A percentile compares a stretch with the other conserved stretches of the same genome.
Conservation (phyloP, 176 grass and related monocot species). For the Avena atlantica region DNA sequence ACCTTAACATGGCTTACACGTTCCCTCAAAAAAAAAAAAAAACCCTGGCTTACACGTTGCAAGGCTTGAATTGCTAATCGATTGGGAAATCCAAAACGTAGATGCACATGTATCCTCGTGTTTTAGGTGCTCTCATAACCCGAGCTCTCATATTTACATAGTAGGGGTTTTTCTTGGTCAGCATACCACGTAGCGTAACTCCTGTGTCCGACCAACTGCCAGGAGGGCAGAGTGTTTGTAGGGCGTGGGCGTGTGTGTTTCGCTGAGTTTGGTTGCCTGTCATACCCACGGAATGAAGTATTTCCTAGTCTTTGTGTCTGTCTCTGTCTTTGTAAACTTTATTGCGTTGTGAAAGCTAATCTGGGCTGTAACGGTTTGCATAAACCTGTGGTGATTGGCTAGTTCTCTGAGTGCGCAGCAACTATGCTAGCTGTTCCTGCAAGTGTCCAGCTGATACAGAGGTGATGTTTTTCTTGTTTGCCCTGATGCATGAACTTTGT, state of each 20-base stretch:
- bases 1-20: slow-evolving; percentile 54
- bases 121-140: slow-evolving; percentile 54
- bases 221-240: slow-evolving; percentile 41
- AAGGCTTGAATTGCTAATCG: slow-evolving; percentile 43
- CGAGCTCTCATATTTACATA: slow-evolving; percentile 47
- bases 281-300: slow-evolving; percentile 44
- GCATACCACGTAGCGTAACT: slow-evolving; percentile 51
- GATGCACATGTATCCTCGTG: slow-evolving; percentile 51
- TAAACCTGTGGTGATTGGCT: not conserved
- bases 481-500: slow-evolving; percentile 18
- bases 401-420: slow-evolving; percentile 39
- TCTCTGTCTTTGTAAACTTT: slow-evolving; percentile 39
- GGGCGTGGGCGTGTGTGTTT: slow-evolving; percentile 24
- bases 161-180: slow-evolving; percentile 50
- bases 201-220: slow-evolving; percentile 43
- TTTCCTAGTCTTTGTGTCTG: slow-evolving; percentile 26
- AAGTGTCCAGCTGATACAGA: not conserved
- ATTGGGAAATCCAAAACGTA: slow-evolving; percentile 34
- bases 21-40: not conserved
- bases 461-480: not conserved
- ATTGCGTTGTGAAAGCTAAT: slow-evolving; percentile 44
- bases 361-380: slow-evolving; percentile 33
- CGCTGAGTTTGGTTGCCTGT: slow-evolving; percentile 35
- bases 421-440: slow-evolving; percentile 31
- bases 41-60: slow-evolving; percentile 36